These are phyloP conservation scores for Saccharomycopsis babjevae DNA, from an alignment of 805 yeast species.

Conservation along the genomic window DNA sequence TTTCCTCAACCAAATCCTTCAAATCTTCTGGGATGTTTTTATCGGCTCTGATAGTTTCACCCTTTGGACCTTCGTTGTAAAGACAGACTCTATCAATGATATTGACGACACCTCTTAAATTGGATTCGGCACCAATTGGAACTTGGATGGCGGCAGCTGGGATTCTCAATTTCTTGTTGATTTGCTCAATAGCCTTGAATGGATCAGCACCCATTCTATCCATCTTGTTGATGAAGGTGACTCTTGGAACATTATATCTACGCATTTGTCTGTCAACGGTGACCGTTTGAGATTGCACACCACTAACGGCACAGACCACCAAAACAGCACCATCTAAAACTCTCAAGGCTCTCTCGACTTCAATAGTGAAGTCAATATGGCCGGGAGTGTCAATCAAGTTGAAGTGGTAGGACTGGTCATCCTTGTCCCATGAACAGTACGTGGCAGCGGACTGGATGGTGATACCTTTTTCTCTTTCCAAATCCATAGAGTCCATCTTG, in stretches of 20 bases:
- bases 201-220: conserved; percentile 99
- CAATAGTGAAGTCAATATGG: conserved; percentile 97
- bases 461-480: conserved; percentile 97
- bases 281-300: conserved; percentile 97
- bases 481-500: conserved; percentile 98
- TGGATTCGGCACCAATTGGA: conserved; percentile 90
- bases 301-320: conserved; percentile 97
- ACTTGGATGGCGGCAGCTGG: conserved; percentile 98
- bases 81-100: conserved; percentile 79
- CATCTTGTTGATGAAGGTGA: conserved; percentile 96
- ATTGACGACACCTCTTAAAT: conserved; percentile 82
- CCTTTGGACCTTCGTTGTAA: conserved; percentile 84
- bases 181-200: conserved; percentile 86
- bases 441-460: conserved; percentile 99
- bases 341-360: conserved; percentile 96
- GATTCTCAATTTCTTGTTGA: conserved; percentile 75
- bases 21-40: conserved; percentile 69
- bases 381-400: conserved; percentile 98
- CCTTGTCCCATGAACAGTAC: conserved; percentile 91
- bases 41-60: conserved; percentile 61
- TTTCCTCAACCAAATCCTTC: conserved; percentile 77
- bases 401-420: conserved; percentile 61
- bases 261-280: conserved; percentile 99
- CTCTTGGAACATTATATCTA: conserved; percentile 92
- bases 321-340: conserved; percentile 97